These are phyloP conservation scores for Populus deltoides DNA, from an alignment of 345 rosid species.

Conservation along the genomic window DNA sequence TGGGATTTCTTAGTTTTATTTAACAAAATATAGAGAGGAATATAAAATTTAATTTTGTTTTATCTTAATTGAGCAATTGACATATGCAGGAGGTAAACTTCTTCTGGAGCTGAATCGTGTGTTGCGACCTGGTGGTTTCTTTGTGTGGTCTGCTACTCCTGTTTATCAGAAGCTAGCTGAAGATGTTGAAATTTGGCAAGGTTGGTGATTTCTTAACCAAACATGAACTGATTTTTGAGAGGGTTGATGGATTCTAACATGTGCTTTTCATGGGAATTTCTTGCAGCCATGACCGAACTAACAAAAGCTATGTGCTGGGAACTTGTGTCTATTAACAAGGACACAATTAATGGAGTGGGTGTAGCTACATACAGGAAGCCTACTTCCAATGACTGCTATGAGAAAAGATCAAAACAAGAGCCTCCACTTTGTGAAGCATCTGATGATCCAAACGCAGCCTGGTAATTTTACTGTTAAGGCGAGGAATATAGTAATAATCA, in stretches of 20 bases:
- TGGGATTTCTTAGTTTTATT: background rate
- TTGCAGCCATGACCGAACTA: conserved; percentile 80
- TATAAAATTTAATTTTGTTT: background rate
- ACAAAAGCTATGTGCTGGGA: conserved; percentile 91
- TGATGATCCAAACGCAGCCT: conserved; percentile 93
- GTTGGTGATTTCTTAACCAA: conserved; percentile 32
- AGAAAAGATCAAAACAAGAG: conserved; percentile 55
- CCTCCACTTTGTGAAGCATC: conserved; percentile 75
- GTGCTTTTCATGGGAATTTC: conserved; percentile 20
- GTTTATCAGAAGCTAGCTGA: conserved; percentile 75
- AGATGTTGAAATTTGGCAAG: conserved; percentile 89
- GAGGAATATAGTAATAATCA: background rate
- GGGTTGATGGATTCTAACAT: conserved; percentile 24
- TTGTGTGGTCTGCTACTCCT: conserved; percentile 98
- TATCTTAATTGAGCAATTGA: background rate
- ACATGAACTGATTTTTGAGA: background rate
- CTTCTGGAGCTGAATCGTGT: conserved; percentile 86
- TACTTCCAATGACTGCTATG: conserved; percentile 72
- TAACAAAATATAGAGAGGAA: background rate
- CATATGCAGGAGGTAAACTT: conserved; percentile 76
- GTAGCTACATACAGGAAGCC: conserved; percentile 83
- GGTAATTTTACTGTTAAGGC: conserved; percentile 38
- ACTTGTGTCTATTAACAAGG: conserved; percentile 66
- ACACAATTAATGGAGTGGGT: conserved; percentile 66
- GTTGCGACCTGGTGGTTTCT: conserved; percentile 84